These are phyloP conservation scores for Picea abies DNA, from an alignment of 83 land plant genomes.

Conservation along the genomic window DNA sequence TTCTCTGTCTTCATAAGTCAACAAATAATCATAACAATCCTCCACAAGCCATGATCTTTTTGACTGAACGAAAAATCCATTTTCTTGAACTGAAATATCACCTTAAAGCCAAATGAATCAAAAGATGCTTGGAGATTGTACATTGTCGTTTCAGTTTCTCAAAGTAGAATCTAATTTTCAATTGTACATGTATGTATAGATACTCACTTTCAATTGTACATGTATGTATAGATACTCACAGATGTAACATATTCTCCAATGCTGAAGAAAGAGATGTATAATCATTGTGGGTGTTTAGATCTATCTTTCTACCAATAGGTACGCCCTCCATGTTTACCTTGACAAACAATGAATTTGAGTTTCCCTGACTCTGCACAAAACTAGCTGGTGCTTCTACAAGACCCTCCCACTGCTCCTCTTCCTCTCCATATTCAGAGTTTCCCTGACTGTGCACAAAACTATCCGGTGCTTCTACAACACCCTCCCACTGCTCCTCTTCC, in stretches of 20 bases:
- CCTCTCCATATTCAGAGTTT: neutral
- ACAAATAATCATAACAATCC: conserved; percentile 20
- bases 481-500: neutral
- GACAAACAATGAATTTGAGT: conserved; percentile 21
- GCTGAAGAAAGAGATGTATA: conserved; percentile 17
- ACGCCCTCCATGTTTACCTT: conserved; percentile 31
- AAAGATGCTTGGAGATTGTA: no score
- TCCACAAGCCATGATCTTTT: no score
- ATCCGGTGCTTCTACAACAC: no score
- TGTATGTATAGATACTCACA: conserved; percentile 4
- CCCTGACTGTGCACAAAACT: neutral
- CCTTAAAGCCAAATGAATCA: no score
- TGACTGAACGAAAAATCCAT: no score
- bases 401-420: no score
- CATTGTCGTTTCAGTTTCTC: no score
- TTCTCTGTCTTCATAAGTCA: conserved; percentile 70
- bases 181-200: neutral
- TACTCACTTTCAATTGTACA: no score
- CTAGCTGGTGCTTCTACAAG: no score
- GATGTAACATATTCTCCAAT: conserved; percentile 19
- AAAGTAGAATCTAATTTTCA: no score
- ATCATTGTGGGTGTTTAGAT: conserved; percentile 22
- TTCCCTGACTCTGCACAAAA: neutral
- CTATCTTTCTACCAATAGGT: conserved; percentile 24
- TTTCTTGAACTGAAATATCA: no score